Percentiles rank a stretch among this genome's conserved stretches.
phyloP scores from a whole-genome alignment of 2,329 filamentous ascomycete species.

The Pseudogymnoascus pannorum region DNA sequence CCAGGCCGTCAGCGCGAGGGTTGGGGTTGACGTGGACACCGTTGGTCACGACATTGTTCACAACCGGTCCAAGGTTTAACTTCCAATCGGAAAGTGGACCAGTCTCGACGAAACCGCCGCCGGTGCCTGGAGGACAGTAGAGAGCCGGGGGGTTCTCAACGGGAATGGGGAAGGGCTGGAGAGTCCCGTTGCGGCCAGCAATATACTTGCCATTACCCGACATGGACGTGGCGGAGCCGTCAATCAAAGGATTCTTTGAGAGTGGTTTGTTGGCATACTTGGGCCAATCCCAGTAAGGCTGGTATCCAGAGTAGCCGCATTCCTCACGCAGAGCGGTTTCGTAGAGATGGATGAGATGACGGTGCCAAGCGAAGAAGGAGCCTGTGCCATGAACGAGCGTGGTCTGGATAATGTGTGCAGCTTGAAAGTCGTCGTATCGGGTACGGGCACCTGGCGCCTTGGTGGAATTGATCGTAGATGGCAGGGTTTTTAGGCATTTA shows the following conservation, averaged over 20 bases:
- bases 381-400: constrained; percentile 28
- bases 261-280: background rate
- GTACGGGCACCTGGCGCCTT: constrained; percentile 18
- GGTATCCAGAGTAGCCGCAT: constrained; percentile 27
- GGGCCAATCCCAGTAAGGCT: background rate
- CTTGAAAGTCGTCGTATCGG: constrained; percentile 34
- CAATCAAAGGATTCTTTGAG: constrained; percentile 27
- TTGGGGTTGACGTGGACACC: constrained; percentile 10
- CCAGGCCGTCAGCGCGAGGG: constrained; percentile 18
- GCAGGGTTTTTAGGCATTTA: constrained; percentile 27
- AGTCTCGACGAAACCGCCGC: background rate
- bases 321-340: constrained; percentile 33
- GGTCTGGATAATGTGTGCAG: constrained; percentile 32
- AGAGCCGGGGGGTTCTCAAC: background rate
- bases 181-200: background rate
- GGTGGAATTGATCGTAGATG: constrained; percentile 25
- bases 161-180: background rate
- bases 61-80: background rate
- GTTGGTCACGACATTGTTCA: background rate
- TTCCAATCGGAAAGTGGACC: background rate
- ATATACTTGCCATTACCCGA: constrained; percentile 37
- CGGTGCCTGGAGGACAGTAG: background rate
- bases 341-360: constrained; percentile 32
- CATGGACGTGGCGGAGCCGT: constrained; percentile 45
- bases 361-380: constrained; percentile 36